These are phyloP conservation scores for Penicillium lagena DNA, from an alignment of 495 filamentous ascomycete genomes.

Conservation along the genomic window DNA sequence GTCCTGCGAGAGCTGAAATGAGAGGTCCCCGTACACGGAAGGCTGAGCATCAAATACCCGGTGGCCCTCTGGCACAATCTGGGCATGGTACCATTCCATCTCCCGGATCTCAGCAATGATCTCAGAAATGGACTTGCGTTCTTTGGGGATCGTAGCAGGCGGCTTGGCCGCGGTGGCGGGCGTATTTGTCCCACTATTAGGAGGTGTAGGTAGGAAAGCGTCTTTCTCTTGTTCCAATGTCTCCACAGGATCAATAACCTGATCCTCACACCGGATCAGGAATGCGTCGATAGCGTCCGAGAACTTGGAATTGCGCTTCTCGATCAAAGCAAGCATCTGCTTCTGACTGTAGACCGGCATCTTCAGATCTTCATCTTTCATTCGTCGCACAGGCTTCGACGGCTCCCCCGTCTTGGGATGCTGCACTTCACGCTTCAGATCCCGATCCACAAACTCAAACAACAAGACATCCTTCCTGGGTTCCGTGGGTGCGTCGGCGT, in stretches of 20 bases:
- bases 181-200: conserved; percentile 43
- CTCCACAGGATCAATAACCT: conserved; percentile 61
- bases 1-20: conserved; percentile 81
- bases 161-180: conserved; percentile 29
- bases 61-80: conserved; percentile 93
- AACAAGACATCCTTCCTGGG: conserved; percentile 60
- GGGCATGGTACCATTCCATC: conserved; percentile 79
- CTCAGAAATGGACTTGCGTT: conserved; percentile 74
- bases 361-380: conserved; percentile 74
- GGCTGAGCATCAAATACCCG: conserved; percentile 85
- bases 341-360: conserved; percentile 93
- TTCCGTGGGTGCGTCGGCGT: conserved; percentile 24
- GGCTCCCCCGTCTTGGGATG: conserved; percentile 66
- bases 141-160: conserved; percentile 69
- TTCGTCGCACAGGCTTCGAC: conserved; percentile 53
- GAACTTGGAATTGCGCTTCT: conserved; percentile 87
- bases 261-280: conserved; percentile 62
- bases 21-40: conserved; percentile 74
- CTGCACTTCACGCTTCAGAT: conserved; percentile 74
- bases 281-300: conserved; percentile 69
- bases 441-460: conserved; percentile 90
- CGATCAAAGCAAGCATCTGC: conserved; percentile 84
- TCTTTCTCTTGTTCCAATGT: conserved; percentile 45
- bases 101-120: conserved; percentile 80
- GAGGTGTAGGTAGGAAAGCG: conserved; percentile 39